These are phyloP conservation scores for Acanthamoeba healyi DNA, from an alignment of 208 protist genomes.

Conservation along the genomic window DNA sequence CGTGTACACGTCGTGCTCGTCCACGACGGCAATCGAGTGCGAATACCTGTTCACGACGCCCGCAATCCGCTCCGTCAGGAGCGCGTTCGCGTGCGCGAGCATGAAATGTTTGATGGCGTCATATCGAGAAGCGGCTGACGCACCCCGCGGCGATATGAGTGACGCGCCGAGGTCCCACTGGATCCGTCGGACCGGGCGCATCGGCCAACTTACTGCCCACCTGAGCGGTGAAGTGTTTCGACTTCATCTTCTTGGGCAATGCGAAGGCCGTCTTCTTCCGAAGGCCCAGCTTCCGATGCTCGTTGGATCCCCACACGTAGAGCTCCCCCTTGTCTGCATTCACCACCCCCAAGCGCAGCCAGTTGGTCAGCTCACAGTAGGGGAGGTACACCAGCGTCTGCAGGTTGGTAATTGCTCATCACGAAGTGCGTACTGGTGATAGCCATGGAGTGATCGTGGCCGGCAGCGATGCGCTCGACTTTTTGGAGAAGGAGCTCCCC, in stretches of 20 bases:
- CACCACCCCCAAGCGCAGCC: neutral
- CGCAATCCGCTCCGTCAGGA: too few relatives aligned
- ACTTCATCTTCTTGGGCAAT: slow-evolving; percentile 53
- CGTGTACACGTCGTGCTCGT: slow-evolving; percentile 14
- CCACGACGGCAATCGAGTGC: slow-evolving; percentile 40
- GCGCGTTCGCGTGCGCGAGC: too few relatives aligned
- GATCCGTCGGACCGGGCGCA: neutral
- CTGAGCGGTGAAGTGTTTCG: slow-evolving; percentile 14
- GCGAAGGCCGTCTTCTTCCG: neutral
- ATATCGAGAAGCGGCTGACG: neutral
- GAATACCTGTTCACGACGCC: neutral
- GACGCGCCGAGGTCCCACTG: neutral
- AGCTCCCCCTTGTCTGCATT: slow-evolving; percentile 46
- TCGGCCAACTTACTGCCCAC: neutral
- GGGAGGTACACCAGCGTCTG: too few relatives aligned
- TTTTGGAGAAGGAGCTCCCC: neutral
- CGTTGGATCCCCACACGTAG: slow-evolving; percentile 64
- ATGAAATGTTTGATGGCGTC: neutral
- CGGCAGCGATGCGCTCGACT: neutral
- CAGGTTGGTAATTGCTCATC: neutral
- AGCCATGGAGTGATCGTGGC: slow-evolving; percentile 67
- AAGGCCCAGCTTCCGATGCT: slow-evolving; percentile 39
- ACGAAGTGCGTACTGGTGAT: neutral
- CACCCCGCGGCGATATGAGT: slow-evolving; percentile 59
- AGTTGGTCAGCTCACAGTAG: too few relatives aligned